These are phyloP conservation scores for Ophiostoma tasmaniense DNA, from an alignment of 2,329 filamentous ascomycete species.

Conservation along the genomic window DNA sequence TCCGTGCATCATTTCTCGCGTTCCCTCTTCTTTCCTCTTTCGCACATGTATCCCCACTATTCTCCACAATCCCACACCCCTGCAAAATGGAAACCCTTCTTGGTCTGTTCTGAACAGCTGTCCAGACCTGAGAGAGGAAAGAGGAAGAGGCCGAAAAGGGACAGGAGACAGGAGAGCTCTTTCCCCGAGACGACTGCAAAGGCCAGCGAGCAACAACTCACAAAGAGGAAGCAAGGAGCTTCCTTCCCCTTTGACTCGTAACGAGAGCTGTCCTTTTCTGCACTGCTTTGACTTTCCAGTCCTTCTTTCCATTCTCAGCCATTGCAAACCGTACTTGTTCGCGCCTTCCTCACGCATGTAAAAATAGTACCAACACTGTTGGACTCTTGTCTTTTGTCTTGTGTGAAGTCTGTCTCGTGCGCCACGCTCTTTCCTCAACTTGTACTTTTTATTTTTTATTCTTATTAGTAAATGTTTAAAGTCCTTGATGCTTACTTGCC, in stretches of 20 bases:
- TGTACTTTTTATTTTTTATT: no score
- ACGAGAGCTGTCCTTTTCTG: slow-evolving; percentile 2
- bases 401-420: no score
- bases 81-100: background rate
- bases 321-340: background rate
- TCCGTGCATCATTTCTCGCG: background rate
- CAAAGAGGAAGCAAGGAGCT: background rate
- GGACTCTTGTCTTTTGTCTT: no score
- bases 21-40: background rate
- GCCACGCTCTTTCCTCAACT: no score
- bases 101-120: slow-evolving; percentile 1
- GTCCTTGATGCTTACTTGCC: no score
- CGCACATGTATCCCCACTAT: background rate
- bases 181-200: background rate
- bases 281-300: no score
- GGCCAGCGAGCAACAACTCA: background rate
- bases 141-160: background rate
- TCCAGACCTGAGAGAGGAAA: background rate
- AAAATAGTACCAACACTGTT: background rate
- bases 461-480: no score
- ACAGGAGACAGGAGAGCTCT: slow-evolving; percentile 1
- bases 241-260: background rate
- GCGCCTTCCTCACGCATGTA: background rate
- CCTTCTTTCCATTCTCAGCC: background rate
- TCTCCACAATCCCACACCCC: background rate